These are phyloP conservation scores for Coemansia nantahalensis DNA, from an alignment of 192 early-diverging fungal species.

Conservation along the genomic window DNA sequence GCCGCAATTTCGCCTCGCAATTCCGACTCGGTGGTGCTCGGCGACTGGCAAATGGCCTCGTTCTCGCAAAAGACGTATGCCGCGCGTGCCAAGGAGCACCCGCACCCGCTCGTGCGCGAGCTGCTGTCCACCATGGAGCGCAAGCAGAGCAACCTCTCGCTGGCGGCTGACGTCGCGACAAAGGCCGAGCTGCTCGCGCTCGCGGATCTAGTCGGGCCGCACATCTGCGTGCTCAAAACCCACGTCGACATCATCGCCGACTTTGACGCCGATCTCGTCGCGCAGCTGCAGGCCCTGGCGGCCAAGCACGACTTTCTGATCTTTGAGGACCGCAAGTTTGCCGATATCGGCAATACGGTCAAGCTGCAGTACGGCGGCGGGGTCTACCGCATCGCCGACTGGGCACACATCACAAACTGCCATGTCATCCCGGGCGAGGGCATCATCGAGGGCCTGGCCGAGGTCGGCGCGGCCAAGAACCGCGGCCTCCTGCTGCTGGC, in stretches of 20 bases:
- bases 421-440: slow-evolving; percentile 95
- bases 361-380: slow-evolving; percentile 91
- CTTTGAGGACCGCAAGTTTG: slow-evolving; percentile 99
- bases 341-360: slow-evolving; percentile 98
- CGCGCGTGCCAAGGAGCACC: slow-evolving; percentile 63
- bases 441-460: slow-evolving; percentile 87
- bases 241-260: slow-evolving; percentile 94
- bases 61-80: slow-evolving; percentile 58
- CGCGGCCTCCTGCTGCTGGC: slow-evolving; percentile 88
- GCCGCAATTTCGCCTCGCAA: too few relatives aligned
- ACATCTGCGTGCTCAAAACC: slow-evolving; percentile 96
- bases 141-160: slow-evolving; percentile 88
- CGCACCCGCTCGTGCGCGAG: slow-evolving; percentile 71
- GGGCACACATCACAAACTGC: slow-evolving; percentile 96
- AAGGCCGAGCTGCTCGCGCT: slow-evolving; percentile 85
- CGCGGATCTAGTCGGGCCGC: slow-evolving; percentile 88
- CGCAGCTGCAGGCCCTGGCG: slow-evolving; percentile 68
- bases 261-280: slow-evolving; percentile 85
- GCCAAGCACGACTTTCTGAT: slow-evolving; percentile 93
- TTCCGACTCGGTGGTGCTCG: too few relatives aligned
- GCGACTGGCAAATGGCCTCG: slow-evolving; percentile 43
- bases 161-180: slow-evolving; percentile 87
- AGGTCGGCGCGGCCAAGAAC: slow-evolving; percentile 74
- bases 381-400: slow-evolving; percentile 88
- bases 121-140: slow-evolving; percentile 82